Evolutionary conservation across 1,284 basidiomycete genomes (phyloP).

Genomic region (Tilletia indica): DNA sequence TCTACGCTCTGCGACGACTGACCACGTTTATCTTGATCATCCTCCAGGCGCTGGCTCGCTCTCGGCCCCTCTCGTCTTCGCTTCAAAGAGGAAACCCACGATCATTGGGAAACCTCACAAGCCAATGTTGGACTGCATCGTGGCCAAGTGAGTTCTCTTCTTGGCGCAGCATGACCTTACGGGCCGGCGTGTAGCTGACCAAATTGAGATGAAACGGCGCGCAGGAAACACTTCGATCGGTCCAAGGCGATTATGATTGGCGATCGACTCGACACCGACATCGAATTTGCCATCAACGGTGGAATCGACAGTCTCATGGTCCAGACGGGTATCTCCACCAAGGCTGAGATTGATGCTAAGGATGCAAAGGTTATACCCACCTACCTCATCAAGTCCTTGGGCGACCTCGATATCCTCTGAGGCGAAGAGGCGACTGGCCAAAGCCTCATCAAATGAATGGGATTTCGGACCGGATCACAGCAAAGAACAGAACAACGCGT

Average conservation of each 20-base stretch:
- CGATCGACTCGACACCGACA: conserved; percentile 91
- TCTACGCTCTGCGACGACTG: background rate
- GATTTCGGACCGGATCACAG: background rate
- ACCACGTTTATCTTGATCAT: background rate
- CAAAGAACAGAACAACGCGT: too few species aligned
- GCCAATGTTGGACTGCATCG: conserved; percentile 91
- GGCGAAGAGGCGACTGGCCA: too few species aligned
- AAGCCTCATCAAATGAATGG: background rate
- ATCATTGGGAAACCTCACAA: conserved; percentile 87
- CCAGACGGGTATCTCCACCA: conserved; percentile 69
- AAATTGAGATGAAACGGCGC: background rate
- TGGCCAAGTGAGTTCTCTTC: conserved; percentile 71
- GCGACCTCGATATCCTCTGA: conserved; percentile 41
- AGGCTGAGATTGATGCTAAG: conserved; percentile 62
- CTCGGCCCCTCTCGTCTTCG: conserved; percentile 75
- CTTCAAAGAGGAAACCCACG: conserved; percentile 68
- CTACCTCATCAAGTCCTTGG: conserved; percentile 46
- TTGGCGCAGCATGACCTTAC: background rate
- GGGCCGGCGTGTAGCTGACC: background rate
- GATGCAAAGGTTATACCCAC: conserved; percentile 48
- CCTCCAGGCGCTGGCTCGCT: conserved; percentile 68
- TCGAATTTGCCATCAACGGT: conserved; percentile 82
- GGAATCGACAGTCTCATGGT: conserved; percentile 85
- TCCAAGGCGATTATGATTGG: conserved; percentile 87
- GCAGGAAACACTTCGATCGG: conserved; percentile 79